Evolutionary conservation across 208 protist species (phyloP).

Genomic region (Trypanosoma mega): DNA sequence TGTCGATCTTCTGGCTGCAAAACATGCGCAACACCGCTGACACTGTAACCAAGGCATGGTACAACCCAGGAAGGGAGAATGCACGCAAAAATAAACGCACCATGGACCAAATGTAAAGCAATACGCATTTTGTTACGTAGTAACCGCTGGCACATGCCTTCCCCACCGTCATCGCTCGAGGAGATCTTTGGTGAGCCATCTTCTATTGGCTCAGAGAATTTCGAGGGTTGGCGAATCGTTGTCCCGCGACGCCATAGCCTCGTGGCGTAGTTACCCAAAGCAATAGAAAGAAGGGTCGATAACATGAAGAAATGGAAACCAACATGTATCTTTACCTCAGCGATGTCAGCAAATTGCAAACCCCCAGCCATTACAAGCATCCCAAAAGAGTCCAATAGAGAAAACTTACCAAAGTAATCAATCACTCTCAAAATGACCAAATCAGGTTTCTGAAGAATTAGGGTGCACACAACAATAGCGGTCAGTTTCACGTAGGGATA

Average conservation of each 20-base stretch:
- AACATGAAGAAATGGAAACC: slow-evolving; percentile 34
- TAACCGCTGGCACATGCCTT: background rate
- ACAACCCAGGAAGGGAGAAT: slow-evolving; percentile 33
- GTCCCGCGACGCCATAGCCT: slow-evolving; percentile 49
- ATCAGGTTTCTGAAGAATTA: slow-evolving; percentile 34
- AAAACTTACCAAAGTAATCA: slow-evolving; percentile 89
- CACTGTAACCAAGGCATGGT: slow-evolving; percentile 36
- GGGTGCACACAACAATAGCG: slow-evolving; percentile 30
- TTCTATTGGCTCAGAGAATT: background rate
- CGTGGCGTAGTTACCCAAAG: slow-evolving; percentile 72
- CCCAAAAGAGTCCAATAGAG: slow-evolving; percentile 77
- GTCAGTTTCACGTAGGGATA: slow-evolving; percentile 91
- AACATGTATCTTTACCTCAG: slow-evolving; percentile 18
- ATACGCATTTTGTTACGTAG: too few relatives aligned
- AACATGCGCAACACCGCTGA: slow-evolving; percentile 36
- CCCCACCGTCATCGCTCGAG: too few relatives aligned
- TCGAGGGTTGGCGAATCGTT: background rate
- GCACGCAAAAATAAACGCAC: slow-evolving; percentile 16
- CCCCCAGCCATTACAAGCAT: slow-evolving; percentile 66
- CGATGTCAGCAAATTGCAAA: slow-evolving; percentile 43
- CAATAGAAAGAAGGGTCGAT: slow-evolving; percentile 30
- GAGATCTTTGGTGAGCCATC: too few relatives aligned
- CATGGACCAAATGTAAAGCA: background rate
- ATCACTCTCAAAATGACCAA: slow-evolving; percentile 47
- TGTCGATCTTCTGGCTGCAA: slow-evolving; percentile 21